Evolutionary conservation across 768 basidiomycete species (phyloP).

Genomic region (Pisolithus tinctorius): DNA sequence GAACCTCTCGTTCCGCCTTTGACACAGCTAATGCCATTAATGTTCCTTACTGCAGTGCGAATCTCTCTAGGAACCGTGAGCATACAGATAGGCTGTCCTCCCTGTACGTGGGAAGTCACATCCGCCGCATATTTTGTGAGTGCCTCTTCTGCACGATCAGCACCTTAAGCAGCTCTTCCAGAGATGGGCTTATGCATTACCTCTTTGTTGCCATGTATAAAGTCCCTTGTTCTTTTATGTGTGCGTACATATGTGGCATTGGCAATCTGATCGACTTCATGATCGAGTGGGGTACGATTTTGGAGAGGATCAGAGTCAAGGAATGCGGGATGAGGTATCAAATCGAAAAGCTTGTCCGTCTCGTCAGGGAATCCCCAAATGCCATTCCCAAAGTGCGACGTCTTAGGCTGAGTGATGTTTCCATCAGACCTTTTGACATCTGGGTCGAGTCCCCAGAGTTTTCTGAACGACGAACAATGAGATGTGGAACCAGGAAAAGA

Average conservation of each 20-base stretch:
- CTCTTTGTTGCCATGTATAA: conserved; percentile 75
- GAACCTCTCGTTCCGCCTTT: neutral
- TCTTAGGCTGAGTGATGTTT: conserved; percentile 1
- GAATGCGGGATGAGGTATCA: conserved; percentile 90
- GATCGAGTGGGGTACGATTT: conserved; percentile 70
- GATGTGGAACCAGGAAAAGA: conserved; percentile 26
- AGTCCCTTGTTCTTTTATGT: conserved; percentile 69
- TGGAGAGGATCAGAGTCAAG: conserved; percentile 83
- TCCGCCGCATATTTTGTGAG: neutral
- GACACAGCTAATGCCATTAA: neutral
- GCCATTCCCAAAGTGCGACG: conserved; percentile 40
- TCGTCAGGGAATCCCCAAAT: conserved; percentile 55
- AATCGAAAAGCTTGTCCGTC: conserved; percentile 84
- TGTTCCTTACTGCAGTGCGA: neutral
- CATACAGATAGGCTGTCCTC: too few relatives aligned
- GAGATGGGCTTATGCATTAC: conserved; percentile 37
- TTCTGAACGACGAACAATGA: conserved; percentile 40
- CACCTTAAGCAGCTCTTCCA: neutral
- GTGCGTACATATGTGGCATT: conserved; percentile 52
- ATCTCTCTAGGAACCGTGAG: too few relatives aligned
- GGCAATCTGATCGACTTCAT: conserved; percentile 78
- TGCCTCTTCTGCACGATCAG: too few relatives aligned
- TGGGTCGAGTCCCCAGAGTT: conserved; percentile 79
- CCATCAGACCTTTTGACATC: conserved; percentile 81
- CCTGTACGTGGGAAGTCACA: too few relatives aligned